Evolutionary conservation across 305 asterid species (phyloP).

Genomic region (Fraxinus albicans): DNA sequence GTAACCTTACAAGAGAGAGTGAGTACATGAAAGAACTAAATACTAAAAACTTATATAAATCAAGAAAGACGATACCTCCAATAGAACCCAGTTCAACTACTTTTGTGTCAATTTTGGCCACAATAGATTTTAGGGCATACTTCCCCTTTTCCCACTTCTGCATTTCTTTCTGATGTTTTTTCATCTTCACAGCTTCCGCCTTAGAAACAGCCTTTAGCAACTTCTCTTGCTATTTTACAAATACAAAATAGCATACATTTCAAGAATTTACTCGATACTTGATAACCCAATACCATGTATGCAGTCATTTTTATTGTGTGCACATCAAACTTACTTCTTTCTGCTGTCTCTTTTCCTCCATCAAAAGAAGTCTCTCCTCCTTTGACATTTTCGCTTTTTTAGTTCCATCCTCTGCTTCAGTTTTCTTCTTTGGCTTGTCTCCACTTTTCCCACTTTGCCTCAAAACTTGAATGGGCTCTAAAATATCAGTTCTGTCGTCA

Average conservation of each 20-base stretch:
- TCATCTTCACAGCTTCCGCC: conserved; percentile 84
- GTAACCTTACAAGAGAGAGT: conserved; percentile 24
- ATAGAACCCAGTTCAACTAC: conserved; percentile 77
- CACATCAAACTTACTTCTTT: conserved; percentile 61
- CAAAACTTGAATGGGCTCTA: conserved; percentile 30
- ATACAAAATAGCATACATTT: conserved; percentile 24
- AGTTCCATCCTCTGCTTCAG: conserved; percentile 33
- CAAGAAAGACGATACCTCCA: conserved; percentile 57
- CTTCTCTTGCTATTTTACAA: conserved; percentile 67
- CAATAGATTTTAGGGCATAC: conserved; percentile 74
- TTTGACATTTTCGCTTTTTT: conserved; percentile 46
- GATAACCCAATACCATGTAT: conserved; percentile 17
- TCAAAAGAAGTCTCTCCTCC: conserved; percentile 70
- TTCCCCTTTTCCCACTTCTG: conserved; percentile 92
- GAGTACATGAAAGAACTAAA: conserved; percentile 2
- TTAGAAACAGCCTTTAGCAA: conserved; percentile 74
- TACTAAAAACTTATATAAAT: conserved; percentile 1
- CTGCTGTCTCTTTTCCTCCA: conserved; percentile 72
- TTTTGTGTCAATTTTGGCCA: conserved; percentile 80
- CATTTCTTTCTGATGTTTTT: conserved; percentile 67
- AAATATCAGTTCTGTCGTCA: conserved; percentile 34
- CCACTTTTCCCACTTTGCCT: conserved; percentile 33
- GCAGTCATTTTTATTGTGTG: neutral
- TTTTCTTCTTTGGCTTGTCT: conserved; percentile 33
- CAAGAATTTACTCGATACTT: neutral